Conservation (phyloP, 1,284 basidiomycete species). For the Lentinula novae-zelandiae region DNA sequence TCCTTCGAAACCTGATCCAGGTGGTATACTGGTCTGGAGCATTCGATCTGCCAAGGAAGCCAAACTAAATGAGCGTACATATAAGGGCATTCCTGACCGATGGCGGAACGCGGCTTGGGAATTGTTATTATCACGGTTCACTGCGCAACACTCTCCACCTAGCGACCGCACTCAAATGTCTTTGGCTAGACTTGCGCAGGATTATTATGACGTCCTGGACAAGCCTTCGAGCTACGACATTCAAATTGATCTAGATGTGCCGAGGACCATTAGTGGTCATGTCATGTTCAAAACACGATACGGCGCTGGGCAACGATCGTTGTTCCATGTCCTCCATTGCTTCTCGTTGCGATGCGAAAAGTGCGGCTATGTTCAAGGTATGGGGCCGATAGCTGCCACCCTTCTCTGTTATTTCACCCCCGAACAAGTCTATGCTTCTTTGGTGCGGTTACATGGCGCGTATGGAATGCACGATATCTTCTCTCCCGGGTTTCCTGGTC, state of each 20-base stretch:
- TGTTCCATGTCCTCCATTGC: conserved; percentile 93
- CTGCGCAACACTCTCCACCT: conserved; percentile 21
- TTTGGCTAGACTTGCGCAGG: conserved; percentile 38
- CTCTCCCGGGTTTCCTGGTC: conserved; percentile 91
- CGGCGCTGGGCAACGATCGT: conserved; percentile 87
- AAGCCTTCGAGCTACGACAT: conserved; percentile 87
- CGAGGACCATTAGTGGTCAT: conserved; percentile 94
- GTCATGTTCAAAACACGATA: conserved; percentile 95
- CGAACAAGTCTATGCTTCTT: conserved; percentile 79
- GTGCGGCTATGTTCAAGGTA: conserved; percentile 99
- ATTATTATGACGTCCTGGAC: conserved; percentile 69
- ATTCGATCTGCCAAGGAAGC: conserved; percentile 59
- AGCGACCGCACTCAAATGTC: conserved; percentile 26
- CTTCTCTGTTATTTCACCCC: conserved; percentile 92
- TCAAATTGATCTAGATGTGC: conserved; percentile 98
- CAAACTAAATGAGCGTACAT: conserved; percentile 73
- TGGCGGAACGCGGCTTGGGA: conserved; percentile 96
- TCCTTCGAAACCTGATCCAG: conserved; percentile 62
- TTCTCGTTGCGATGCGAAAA: conserved; percentile 81
- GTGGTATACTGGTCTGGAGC: conserved; percentile 79
- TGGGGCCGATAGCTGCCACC: conserved; percentile 97
- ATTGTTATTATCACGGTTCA: conserved; percentile 57
- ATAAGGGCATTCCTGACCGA: conserved; percentile 95
- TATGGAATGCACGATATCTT: conserved; percentile 91
- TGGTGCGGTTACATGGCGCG: conserved; percentile 84